A percentile compares a stretch with the other conserved stretches of the same genome.
These are phyloP conservation scores for Bipolaris gigantea DNA, from an alignment of 2,329 filamentous ascomycete genomes.

Conservation along the genomic window DNA sequence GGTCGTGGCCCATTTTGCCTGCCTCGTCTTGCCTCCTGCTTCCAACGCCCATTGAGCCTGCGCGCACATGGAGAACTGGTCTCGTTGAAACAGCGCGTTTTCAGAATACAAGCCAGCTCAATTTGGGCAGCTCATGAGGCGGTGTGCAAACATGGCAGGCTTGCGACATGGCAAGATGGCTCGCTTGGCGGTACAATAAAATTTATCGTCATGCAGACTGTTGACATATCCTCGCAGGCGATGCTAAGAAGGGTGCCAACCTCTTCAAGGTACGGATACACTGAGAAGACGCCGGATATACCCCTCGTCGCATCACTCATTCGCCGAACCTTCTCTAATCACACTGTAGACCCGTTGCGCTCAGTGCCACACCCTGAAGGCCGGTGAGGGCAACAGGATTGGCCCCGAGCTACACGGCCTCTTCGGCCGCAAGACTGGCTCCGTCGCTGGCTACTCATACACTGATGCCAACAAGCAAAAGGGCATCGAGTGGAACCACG, in stretches of 20 bases:
- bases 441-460: conserved; percentile 91
- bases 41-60: conserved; percentile 30
- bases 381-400: conserved; percentile 93
- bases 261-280: conserved; percentile 77
- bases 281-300: not conserved
- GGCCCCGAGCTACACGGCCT: conserved; percentile 96
- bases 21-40: not conserved
- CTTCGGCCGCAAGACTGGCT: conserved; percentile 93
- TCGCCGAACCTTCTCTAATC: conserved; percentile 26
- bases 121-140: conserved; percentile 12
- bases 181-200: conserved; percentile 12
- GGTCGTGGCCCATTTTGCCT: conserved; percentile 19
- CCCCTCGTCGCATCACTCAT: conserved; percentile 3
- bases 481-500: conserved; percentile 84
- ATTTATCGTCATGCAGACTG: conserved; percentile 8
- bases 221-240: conserved; percentile 62
- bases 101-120: not conserved
- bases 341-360: conserved; percentile 78
- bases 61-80: conserved; percentile 16
- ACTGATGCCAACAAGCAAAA: conserved; percentile 99
- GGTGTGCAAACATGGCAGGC: conserved; percentile 21
- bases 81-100: conserved; percentile 8
- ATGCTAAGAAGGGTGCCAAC: conserved; percentile 93
- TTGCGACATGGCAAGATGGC: conserved; percentile 33
- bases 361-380: conserved; percentile 96